phyloP scores from a whole-genome alignment of 148 eudicot species.

The Amaranthus hypochondriacus region DNA sequence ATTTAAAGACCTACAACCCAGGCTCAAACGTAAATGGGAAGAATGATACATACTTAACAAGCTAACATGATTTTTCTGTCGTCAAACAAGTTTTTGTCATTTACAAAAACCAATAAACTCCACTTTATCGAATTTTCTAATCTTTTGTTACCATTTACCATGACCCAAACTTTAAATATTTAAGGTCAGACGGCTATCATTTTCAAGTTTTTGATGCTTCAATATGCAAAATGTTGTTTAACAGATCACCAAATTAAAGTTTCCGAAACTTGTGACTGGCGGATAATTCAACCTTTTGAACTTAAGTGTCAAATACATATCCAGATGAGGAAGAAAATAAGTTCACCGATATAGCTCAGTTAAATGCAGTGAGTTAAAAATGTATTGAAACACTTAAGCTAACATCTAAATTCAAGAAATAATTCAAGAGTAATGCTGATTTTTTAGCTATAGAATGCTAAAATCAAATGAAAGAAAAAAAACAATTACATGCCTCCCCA shows the following conservation, averaged over 20 bases:
- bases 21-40: background rate
- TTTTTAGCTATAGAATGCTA: too few relatives aligned
- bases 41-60: background rate
- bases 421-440: background rate
- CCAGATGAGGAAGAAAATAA: background rate
- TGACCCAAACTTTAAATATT: background rate
- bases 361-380: background rate
- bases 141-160: background rate
- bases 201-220: background rate
- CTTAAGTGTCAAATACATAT: background rate
- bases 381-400: background rate
- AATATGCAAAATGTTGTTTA: background rate
- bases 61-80: too few relatives aligned
- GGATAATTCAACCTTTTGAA: background rate
- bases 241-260: too few relatives aligned
- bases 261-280: too few relatives aligned
- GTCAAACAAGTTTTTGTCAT: background rate
- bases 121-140: background rate
- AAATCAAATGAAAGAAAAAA: background rate
- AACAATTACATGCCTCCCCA: constrained; percentile 69
- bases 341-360: too few relatives aligned
- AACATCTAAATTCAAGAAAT: background rate
- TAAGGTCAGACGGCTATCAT: background rate
- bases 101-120: background rate
- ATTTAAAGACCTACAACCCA: background rate